These are phyloP conservation scores for Mycena amicta DNA, from an alignment of 768 basidiomycete genomes.

Conservation along the genomic window DNA sequence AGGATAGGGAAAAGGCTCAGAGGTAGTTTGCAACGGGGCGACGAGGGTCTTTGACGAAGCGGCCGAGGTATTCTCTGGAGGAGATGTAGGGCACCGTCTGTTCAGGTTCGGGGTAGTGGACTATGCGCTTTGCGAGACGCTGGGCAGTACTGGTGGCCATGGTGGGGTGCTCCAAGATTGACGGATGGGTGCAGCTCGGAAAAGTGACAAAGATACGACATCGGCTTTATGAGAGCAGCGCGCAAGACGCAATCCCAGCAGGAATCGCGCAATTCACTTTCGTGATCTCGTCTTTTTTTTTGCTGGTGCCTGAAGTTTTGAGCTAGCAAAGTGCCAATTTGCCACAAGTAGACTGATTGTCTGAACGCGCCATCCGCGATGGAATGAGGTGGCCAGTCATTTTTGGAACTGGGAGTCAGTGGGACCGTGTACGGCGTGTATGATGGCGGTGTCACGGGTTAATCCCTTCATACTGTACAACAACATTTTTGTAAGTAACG, in stretches of 20 bases:
- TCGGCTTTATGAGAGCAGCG: not conserved
- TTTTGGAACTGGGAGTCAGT: no score
- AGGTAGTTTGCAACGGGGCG: conserved; percentile 63
- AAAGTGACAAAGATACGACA: not conserved
- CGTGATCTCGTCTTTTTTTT: no score
- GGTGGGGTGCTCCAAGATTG: conserved; percentile 15
- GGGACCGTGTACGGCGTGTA: no score
- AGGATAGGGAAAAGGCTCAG: conserved; percentile 80
- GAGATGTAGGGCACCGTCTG: conserved; percentile 60
- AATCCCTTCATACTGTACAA: no score
- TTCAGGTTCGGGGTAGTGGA: conserved; percentile 68
- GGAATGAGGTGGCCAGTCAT: no score
- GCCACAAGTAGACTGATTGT: not conserved
- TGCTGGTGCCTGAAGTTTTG: not conserved
- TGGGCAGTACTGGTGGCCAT: conserved; percentile 42
- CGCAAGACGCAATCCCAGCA: not conserved
- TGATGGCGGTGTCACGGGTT: no score
- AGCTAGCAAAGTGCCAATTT: not conserved
- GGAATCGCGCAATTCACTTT: not conserved
- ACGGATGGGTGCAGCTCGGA: not conserved
- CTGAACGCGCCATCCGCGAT: no score
- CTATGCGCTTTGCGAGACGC: conserved; percentile 55
- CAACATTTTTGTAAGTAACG: not conserved
- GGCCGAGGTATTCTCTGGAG: conserved; percentile 53
- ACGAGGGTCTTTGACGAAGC: conserved; percentile 47